Evolutionary conservation across 2,329 filamentous ascomycete genomes (phyloP).

Genomic region (Myriosclerotinia scirpicola): DNA sequence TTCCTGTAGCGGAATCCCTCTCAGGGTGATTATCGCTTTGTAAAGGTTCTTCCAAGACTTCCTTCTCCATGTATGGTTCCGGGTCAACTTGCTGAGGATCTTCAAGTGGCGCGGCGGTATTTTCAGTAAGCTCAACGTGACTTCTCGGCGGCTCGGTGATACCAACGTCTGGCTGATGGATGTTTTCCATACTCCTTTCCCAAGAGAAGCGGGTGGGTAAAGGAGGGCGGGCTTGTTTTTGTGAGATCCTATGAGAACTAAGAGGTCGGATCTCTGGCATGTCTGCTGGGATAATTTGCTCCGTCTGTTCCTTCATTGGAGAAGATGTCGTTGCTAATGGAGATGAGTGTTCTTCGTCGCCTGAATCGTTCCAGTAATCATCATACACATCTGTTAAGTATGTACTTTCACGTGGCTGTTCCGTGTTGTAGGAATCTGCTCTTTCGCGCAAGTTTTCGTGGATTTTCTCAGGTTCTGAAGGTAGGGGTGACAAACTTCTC

Average conservation of each 20-base stretch:
- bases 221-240: slow-evolving; percentile 26
- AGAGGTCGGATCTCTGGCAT: slow-evolving; percentile 31
- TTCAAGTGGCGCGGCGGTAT: neutral
- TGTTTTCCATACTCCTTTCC: slow-evolving; percentile 34
- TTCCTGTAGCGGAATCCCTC: slow-evolving; percentile 28
- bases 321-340: slow-evolving; percentile 13
- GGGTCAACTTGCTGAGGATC: neutral
- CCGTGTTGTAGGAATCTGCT: neutral
- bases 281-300: slow-evolving; percentile 35
- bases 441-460: slow-evolving; percentile 24
- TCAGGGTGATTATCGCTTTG: slow-evolving; percentile 24
- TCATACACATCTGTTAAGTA: slow-evolving; percentile 67
- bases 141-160: neutral
- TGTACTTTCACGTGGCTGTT: slow-evolving; percentile 54
- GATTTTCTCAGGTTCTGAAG: slow-evolving; percentile 33
- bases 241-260: slow-evolving; percentile 30
- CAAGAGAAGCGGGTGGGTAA: slow-evolving; percentile 37
- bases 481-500: slow-evolving; percentile 60
- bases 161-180: slow-evolving; percentile 1
- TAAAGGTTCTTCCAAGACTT: slow-evolving; percentile 1
- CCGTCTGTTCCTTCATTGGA: neutral
- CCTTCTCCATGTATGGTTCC: slow-evolving; percentile 21
- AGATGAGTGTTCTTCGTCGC: slow-evolving; percentile 40
- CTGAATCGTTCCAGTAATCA: slow-evolving; percentile 60
- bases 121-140: slow-evolving; percentile 1